Base-by-base conservation (phyloP, 169 alveolate genomes). In the Plasmodium gallinaceum region DNA sequence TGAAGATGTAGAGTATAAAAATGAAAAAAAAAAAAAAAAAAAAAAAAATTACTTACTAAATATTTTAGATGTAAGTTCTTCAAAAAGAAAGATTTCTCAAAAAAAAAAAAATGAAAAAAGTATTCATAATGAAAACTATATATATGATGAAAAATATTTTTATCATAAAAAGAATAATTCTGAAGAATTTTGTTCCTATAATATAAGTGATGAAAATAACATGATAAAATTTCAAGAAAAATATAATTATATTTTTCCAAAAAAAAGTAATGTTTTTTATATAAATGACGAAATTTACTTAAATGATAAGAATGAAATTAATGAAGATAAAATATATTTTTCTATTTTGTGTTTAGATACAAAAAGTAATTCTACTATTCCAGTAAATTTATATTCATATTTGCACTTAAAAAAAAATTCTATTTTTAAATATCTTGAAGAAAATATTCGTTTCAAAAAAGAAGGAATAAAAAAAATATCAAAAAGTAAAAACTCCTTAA, bases 361-460 rank as follows among this genome's bases (percentile, higher is more conserved):
- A 7, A 64, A n/a, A 52, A 76, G 20, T 7, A 51, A 64, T 3
- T 45, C 62, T 16, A 61, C 71, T n/a, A 58, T 76, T 18, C 89
- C 89, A 46, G 12, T 76, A 20, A 62, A 76, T 43, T 51, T 76
- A 39, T 76, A 76, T 42, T 76, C 89, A 7, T 76, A 24, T 42
- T 43, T 76, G 26, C 89, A 76, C n/a, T 6, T 76, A 22, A 76
- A 64, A n/a, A 46, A 76, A 48, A 76, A 57, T 22, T 26, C 78
- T 0, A 76, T 76, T 32, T 76, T 76, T 43, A 76, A 76, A 69
- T 64, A 76, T 68, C n/a, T 76, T 6, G 89, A 76, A 43, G 78
- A 76, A 32, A 76, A 76, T 54, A 54, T 76, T 7, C 69, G 75
- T 12, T 76, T 61, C 42, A 68, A 66, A 57, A 54, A 52, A 45